Evolutionary conservation across 2,329 filamentous ascomycete genomes (phyloP), one percentile per base, ranked within the genome.

Genomic region (Chrysoporthe deuterocubensis): DNA sequence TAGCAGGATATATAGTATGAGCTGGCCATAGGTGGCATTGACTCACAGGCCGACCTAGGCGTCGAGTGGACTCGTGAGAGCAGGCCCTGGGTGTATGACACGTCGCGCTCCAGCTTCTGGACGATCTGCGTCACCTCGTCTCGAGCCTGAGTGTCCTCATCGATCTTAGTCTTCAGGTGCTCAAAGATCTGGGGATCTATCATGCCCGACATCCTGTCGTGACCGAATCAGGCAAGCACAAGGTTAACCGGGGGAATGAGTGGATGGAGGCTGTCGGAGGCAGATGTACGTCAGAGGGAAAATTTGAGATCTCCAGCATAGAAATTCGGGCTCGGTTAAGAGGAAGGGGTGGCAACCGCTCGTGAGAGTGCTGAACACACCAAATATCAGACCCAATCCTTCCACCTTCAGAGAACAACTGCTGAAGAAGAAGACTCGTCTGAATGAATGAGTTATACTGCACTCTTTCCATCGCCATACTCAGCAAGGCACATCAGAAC

Each of bases 31-130:
- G 9, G 14, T 18, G 32, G 37, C 50, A 2, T 50, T 11, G 44
- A 79, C 82, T 71, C 75, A 85, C 85, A 85, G 71, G 83, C 81
- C 32, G 82, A 77, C 69, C 89, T 87, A 14, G 93, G 90, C 4
- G 94, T 97, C 2, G 94, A 96, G 80, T 99, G 96, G 62, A 96
- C 93, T 76, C 93, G 87, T 48, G 95, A 96, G 62, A 98, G 87
- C 65, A 94, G 87, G 57, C 94, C 93, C 75, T 95, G 92, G 32
- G 91, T 90, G 70, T 89, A 89, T 74, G 92, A 89, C 71, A 92
- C 92, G 87, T 93, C 90, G 76, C 94, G 91, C 75, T 97, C 93
- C 48, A 98, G 87, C 54, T 85, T 87, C 76, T 96, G 91, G 57
- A 96, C 86, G 73, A 97, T 92, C 67, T 93, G 89, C 71, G 90